Conservation (phyloP, 306 rosid species). For the Cucurbita ficifolia region DNA sequence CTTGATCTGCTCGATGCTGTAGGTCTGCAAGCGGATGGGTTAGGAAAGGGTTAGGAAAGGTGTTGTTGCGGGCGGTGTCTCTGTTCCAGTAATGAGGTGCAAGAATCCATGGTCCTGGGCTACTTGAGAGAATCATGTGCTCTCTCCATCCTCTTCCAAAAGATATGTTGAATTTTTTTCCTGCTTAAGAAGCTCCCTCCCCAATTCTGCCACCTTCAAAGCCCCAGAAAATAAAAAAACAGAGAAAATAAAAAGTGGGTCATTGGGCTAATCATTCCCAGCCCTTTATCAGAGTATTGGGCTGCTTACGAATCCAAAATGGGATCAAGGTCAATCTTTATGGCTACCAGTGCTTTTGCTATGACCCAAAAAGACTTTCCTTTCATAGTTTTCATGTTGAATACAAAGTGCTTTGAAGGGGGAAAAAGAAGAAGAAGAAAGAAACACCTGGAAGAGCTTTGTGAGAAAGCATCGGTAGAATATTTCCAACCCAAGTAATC, state of each 20-base stretch:
- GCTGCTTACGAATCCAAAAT: background rate
- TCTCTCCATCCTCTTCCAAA: slow-evolving; percentile 25
- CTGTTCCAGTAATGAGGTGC: slow-evolving; percentile 20
- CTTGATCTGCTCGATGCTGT: slow-evolving; percentile 31
- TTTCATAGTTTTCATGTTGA: background rate
- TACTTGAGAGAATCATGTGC: slow-evolving; percentile 45
- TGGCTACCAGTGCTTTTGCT: background rate
- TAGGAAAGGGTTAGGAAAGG: slow-evolving; percentile 4
- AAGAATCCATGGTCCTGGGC: slow-evolving; percentile 72
- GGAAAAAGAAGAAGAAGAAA: background rate
- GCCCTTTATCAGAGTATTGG: slow-evolving; percentile 1
- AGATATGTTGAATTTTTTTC: slow-evolving; percentile 24
- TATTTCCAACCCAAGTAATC: background rate
- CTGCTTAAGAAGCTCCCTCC: slow-evolving; percentile 44
- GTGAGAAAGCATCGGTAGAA: background rate
- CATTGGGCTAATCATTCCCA: background rate
- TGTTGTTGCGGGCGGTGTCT: background rate
- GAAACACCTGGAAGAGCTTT: background rate
- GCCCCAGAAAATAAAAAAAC: background rate
- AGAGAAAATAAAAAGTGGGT: background rate
- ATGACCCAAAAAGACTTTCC: background rate
- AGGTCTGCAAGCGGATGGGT: slow-evolving; percentile 21
- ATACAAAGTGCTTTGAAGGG: background rate
- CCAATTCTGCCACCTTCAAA: slow-evolving; percentile 40
- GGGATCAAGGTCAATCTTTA: background rate